Percentiles rank a stretch among this genome's conserved stretches.
Conservation (phyloP, 495 filamentous ascomycete genomes). For the Cercophora sp. region DNA sequence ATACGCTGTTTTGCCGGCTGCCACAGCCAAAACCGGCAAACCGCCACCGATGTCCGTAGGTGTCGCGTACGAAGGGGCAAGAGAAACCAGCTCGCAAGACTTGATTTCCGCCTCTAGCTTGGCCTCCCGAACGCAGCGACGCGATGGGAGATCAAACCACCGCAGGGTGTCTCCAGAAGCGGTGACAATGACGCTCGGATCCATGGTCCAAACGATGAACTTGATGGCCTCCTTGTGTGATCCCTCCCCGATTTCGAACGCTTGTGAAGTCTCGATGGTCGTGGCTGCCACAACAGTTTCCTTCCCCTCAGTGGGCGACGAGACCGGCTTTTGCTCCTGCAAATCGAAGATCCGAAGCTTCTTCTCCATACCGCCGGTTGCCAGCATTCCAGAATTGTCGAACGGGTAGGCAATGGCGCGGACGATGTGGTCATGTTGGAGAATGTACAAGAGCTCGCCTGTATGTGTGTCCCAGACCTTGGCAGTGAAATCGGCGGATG, state of each 20-base stretch:
- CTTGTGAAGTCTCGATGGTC: slow-evolving; percentile 45
- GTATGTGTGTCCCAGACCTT: slow-evolving; percentile 97
- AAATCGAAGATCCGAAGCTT: slow-evolving; percentile 94
- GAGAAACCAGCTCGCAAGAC: slow-evolving; percentile 78
- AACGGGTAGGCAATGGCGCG: slow-evolving; percentile 87
- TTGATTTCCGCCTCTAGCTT: slow-evolving; percentile 77
- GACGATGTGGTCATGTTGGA: slow-evolving; percentile 91
- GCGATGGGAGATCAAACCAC: slow-evolving; percentile 87
- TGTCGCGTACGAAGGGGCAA: slow-evolving; percentile 38
- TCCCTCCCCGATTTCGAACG: slow-evolving; percentile 82
- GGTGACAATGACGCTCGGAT: slow-evolving; percentile 83
- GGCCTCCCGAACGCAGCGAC: slow-evolving; percentile 65
- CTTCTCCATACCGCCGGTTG: slow-evolving; percentile 93
- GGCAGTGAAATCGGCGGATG: slow-evolving; percentile 92
- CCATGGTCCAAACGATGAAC: slow-evolving; percentile 84
- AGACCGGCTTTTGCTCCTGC: slow-evolving; percentile 38
- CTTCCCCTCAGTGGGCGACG: slow-evolving; percentile 16
- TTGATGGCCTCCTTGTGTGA: slow-evolving; percentile 86
- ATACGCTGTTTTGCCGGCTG: slow-evolving; percentile 86
- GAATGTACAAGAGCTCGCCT: slow-evolving; percentile 81
- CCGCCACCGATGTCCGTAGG: slow-evolving; percentile 50
- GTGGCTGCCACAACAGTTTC: slow-evolving; percentile 24
- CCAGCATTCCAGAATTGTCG: slow-evolving; percentile 70
- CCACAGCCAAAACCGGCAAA: slow-evolving; percentile 56
- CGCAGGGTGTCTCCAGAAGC: slow-evolving; percentile 86